These are phyloP conservation scores for Fomitopsis serialis DNA, from an alignment of 768 basidiomycete genomes.

Conservation along the genomic window DNA sequence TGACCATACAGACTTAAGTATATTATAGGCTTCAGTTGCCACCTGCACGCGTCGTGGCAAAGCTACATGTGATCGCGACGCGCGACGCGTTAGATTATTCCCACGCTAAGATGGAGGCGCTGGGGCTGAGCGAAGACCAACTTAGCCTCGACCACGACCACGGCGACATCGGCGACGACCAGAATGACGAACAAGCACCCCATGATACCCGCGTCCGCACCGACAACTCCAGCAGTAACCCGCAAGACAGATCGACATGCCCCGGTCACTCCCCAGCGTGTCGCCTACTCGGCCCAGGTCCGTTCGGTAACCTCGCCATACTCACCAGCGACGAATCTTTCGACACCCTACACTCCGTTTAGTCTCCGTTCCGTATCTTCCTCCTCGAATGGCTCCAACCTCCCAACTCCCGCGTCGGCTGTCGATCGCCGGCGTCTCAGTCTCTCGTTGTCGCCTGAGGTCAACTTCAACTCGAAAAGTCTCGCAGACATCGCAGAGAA, in stretches of 20 bases:
- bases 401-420: slow-evolving; percentile 57
- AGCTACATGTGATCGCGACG: neutral
- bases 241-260: slow-evolving; percentile 30
- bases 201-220: slow-evolving; percentile 67
- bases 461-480: slow-evolving; percentile 36
- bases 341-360: slow-evolving; percentile 64
- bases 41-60: neutral
- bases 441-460: slow-evolving; percentile 40
- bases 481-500: slow-evolving; percentile 59
- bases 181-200: slow-evolving; percentile 36
- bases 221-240: slow-evolving; percentile 35
- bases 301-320: slow-evolving; percentile 51
- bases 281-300: slow-evolving; percentile 34
- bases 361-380: slow-evolving; percentile 60
- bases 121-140: neutral
- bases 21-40: no score
- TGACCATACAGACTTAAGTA: no score
- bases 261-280: slow-evolving; percentile 66
- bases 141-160: neutral
- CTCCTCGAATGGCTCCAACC: slow-evolving; percentile 38
- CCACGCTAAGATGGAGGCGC: neutral
- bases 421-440: slow-evolving; percentile 35
- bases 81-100: neutral
- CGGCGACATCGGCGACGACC: neutral
- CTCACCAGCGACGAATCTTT: slow-evolving; percentile 47